Evolutionary conservation across 2,329 filamentous ascomycete species (phyloP).

Genomic region (Geoglossum cookeanum): DNA sequence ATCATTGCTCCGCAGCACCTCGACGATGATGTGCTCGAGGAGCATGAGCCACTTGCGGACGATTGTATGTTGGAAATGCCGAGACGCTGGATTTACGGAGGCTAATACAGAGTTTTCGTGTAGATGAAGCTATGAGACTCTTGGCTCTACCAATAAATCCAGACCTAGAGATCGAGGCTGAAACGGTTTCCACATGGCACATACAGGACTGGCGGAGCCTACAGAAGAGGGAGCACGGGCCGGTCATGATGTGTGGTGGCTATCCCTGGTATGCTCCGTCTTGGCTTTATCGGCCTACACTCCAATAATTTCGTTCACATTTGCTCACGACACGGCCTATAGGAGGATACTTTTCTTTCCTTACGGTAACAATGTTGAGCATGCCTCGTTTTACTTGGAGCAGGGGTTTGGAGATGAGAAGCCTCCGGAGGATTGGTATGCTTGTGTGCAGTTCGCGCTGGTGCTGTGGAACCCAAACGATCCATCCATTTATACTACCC

Average conservation of each 20-base stretch:
- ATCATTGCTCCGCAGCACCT: slow-evolving; percentile 21
- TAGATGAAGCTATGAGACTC: slow-evolving; percentile 73
- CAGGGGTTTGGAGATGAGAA: slow-evolving; percentile 64
- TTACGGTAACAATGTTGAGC: slow-evolving; percentile 83
- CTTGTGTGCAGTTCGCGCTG: slow-evolving; percentile 85
- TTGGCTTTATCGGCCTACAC: background rate
- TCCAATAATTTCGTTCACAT: background rate
- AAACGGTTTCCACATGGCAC: slow-evolving; percentile 66
- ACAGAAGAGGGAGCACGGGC: slow-evolving; percentile 68
- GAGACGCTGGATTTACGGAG: background rate
- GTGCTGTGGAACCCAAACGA: slow-evolving; percentile 91
- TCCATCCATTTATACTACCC: slow-evolving; percentile 57
- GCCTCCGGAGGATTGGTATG: slow-evolving; percentile 84
- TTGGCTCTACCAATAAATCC: slow-evolving; percentile 56
- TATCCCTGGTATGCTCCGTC: slow-evolving; percentile 55
- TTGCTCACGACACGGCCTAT: slow-evolving; percentile 2
- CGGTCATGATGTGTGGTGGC: slow-evolving; percentile 68
- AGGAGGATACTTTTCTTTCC: slow-evolving; percentile 94
- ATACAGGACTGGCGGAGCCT: slow-evolving; percentile 66
- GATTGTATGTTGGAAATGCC: slow-evolving; percentile 17
- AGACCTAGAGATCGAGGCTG: slow-evolving; percentile 62
- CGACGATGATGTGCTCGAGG: slow-evolving; percentile 13
- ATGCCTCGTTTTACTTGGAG: slow-evolving; percentile 88
- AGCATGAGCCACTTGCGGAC: slow-evolving; percentile 17
- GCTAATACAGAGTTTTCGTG: background rate